These are phyloP conservation scores for Cylindrotheca closterium DNA, from an alignment of 108 stramenopile species.

Conservation along the genomic window DNA sequence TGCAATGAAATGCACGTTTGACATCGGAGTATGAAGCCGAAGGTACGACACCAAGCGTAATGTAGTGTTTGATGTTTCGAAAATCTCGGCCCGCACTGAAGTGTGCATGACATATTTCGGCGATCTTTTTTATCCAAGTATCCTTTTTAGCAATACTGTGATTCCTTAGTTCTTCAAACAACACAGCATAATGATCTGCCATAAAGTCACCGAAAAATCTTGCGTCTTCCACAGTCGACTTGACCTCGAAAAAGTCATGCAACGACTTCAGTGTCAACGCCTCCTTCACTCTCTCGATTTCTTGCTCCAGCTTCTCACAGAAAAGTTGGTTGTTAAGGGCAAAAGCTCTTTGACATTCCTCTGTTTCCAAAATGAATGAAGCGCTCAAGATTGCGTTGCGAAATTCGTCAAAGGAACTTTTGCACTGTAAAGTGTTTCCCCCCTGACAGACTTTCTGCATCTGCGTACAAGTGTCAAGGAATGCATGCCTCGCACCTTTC, in stretches of 20 bases:
- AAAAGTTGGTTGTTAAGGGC: conserved; percentile 45
- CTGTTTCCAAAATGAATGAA: conserved; percentile 18
- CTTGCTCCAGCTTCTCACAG: conserved; percentile 31
- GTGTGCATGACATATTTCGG: conserved; percentile 32
- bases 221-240: conserved; percentile 14
- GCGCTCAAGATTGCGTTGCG: conserved; percentile 34
- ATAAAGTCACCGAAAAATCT: conserved; percentile 40
- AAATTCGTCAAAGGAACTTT: conserved; percentile 44
- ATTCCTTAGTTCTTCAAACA: conserved; percentile 32
- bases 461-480: conserved; percentile 30
- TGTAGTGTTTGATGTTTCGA: conserved; percentile 41
- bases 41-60: conserved; percentile 42
- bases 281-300: conserved; percentile 10
- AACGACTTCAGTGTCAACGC: conserved; percentile 12
- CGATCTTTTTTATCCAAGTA: conserved; percentile 38
- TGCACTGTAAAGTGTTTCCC: conserved; percentile 27
- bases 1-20: conserved; percentile 35
- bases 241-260: conserved; percentile 34
- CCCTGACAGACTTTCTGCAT: conserved; percentile 21
- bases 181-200: conserved; percentile 39
- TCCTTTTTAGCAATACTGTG: conserved; percentile 3
- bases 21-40: conserved; percentile 44
- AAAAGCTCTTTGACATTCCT: conserved; percentile 26
- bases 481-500: conserved; percentile 9
- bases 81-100: conserved; percentile 48